phyloP scores from a whole-genome alignment of 129 eudicot genomes.

The Artemisia tridentata region DNA sequence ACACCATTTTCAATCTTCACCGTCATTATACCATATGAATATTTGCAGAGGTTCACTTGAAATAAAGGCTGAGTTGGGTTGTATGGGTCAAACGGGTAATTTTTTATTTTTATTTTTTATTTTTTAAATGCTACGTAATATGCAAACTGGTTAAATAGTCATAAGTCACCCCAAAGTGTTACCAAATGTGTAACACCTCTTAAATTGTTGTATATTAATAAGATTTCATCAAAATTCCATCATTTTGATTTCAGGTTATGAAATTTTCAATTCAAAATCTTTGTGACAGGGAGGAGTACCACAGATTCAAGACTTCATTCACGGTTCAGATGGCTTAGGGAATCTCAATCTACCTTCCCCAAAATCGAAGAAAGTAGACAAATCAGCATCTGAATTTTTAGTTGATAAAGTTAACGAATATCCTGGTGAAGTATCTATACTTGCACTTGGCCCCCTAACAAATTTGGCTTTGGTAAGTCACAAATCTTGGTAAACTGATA shows the following conservation, averaged over 20 bases:
- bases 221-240: not conserved
- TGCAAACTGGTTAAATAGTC: not conserved
- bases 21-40: not conserved
- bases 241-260: not conserved
- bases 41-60: no score
- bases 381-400: conserved; percentile 75
- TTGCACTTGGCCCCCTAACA: conserved; percentile 89
- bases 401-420: conserved; percentile 73
- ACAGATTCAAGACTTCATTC: conserved; percentile 32
- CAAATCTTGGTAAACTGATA: no score
- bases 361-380: conserved; percentile 55
- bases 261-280: not conserved
- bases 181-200: not conserved
- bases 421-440: conserved; percentile 88
- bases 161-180: not conserved
- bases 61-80: no score
- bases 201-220: not conserved
- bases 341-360: conserved; percentile 51
- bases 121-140: no score
- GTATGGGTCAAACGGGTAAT: no score
- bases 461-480: conserved; percentile 72
- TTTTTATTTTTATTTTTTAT: no score
- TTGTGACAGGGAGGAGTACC: conserved; percentile 68
- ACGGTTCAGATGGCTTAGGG: conserved; percentile 85
- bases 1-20: conserved; percentile 4